Evolutionary conservation across 2,329 filamentous ascomycete genomes (phyloP), one percentile per base, ranked within the genome.

Genomic region (Polychaeton citri): DNA sequence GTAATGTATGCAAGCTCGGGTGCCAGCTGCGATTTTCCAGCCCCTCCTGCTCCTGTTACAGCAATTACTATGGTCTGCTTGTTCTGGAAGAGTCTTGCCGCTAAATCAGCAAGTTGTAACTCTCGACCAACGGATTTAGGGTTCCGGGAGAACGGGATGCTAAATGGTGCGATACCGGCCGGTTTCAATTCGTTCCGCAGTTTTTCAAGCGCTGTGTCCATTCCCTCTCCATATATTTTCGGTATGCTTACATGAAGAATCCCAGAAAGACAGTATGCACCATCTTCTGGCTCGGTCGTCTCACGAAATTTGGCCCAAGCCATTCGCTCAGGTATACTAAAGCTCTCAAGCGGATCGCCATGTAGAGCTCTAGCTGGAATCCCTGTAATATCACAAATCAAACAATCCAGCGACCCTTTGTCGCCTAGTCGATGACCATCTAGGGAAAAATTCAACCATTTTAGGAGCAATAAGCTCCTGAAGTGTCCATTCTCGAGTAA

Each of bases 201-300:
- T 15, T 15, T 28, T 15, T 12, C 12, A 28, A 28, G 7, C 12
- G 24, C 15, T 5, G 24, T 15, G 24, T 28, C 24, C 7, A 12
- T 28, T 10, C 19, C 45, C 42, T 54, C 52, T 3, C 52, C 52
- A 37, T 55, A 54, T 2, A 52, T 32, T 4, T 51, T 35, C 1
- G 52, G 44, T 44, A 55, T 50, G 16, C 43, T 39, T 1, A 54
- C 38, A 30, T 40, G 41, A 36, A 54, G 47, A 2, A 51, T 26
- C 2, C 44, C 54, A 35, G 40, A 33, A 2, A 54, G 40, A 26
- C 24, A 50, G 34, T 53, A 53, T 2, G 49, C 48, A 3, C 21
- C 34, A 32, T 53, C 51, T 43, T 54, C 51, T 32, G 35, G 33
- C 4, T 40, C 17, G 26, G 40, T 43, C 32, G 46, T 46, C 19